These are phyloP conservation scores for Termitomyces sp. DNA, from an alignment of 1,284 basidiomycete species.

Conservation along the genomic window DNA sequence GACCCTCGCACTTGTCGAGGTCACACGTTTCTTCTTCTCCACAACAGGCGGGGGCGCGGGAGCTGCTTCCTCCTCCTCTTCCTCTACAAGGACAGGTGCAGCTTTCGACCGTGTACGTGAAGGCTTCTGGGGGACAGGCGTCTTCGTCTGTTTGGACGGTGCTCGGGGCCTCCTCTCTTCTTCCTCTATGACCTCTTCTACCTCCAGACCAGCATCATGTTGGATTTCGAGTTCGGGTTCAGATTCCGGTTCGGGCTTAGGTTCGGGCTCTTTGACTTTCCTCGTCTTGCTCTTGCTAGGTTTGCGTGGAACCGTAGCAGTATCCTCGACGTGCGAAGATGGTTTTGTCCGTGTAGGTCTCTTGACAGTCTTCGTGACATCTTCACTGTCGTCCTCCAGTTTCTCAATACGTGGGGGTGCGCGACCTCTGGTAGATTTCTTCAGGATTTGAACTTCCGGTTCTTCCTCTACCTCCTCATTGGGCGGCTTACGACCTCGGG, in stretches of 20 bases:
- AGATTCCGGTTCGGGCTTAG: constrained; percentile 3
- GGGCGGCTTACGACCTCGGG: not conserved
- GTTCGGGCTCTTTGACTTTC: constrained; percentile 10
- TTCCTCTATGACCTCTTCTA: constrained; percentile 15
- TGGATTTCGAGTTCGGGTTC: constrained; percentile 14
- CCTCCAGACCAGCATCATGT: not conserved
- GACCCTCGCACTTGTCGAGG: not conserved
- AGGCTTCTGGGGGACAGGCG: constrained; percentile 25
- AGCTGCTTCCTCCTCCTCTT: not conserved
- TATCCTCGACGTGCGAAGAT: constrained; percentile 2
- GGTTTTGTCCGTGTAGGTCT: constrained; percentile 8
- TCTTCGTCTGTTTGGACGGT: constrained; percentile 6
- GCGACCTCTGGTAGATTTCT: constrained; percentile 1
- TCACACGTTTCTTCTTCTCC: not conserved
- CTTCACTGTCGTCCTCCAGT: not conserved
- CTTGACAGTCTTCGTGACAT: constrained; percentile 1
- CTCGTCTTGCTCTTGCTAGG: constrained; percentile 9
- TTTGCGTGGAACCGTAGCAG: constrained; percentile 1
- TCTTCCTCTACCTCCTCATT: constrained; percentile 5
- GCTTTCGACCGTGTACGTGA: constrained; percentile 28
- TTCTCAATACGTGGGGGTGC: not conserved
- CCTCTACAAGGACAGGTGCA: constrained; percentile 9
- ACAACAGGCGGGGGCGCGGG: not conserved
- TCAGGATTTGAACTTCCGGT: not conserved
- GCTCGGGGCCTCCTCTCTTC: constrained; percentile 14